Evolutionary conservation across 2,329 filamentous ascomycete species (phyloP).

Genomic region (Fusarium acutatum): DNA sequence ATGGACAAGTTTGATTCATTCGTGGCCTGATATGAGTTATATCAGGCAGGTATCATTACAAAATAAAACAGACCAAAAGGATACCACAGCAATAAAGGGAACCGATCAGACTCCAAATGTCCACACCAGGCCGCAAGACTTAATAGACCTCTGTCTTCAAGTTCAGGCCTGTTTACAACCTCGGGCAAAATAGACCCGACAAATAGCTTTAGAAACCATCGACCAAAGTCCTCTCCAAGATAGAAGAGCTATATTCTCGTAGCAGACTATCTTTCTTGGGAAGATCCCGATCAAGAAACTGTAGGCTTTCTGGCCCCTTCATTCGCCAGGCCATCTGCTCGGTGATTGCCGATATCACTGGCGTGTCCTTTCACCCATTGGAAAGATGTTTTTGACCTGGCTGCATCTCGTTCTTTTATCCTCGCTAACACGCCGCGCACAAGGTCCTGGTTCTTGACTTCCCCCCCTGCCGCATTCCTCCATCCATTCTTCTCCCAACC

Average conservation of each 20-base stretch:
- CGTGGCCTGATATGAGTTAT: background rate
- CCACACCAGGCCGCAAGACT: background rate
- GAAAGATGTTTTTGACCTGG: slow-evolving; percentile 72
- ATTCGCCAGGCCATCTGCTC: slow-evolving; percentile 82
- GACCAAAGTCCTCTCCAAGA: background rate
- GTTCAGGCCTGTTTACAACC: background rate
- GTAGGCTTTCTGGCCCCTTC: slow-evolving; percentile 46
- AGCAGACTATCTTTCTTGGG: background rate
- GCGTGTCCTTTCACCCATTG: slow-evolving; percentile 92
- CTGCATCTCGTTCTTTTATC: slow-evolving; percentile 73
- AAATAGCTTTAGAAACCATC: background rate
- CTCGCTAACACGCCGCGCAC: slow-evolving; percentile 75
- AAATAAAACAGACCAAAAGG: background rate
- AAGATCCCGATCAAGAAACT: background rate
- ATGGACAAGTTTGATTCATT: background rate
- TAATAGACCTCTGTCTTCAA: background rate
- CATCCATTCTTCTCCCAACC: slow-evolving; percentile 82
- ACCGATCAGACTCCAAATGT: background rate
- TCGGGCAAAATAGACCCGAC: background rate
- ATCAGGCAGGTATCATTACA: slow-evolving; percentile 12
- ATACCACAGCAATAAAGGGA: background rate
- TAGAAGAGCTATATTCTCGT: background rate
- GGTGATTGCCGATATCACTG: slow-evolving; percentile 76
- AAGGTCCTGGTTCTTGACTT: slow-evolving; percentile 88
- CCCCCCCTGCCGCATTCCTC: slow-evolving; percentile 74